Evolutionary conservation across 805 yeast species (phyloP), one percentile per base, ranked within the genome.

Genomic region (Saccharomycopsis selenospora): DNA sequence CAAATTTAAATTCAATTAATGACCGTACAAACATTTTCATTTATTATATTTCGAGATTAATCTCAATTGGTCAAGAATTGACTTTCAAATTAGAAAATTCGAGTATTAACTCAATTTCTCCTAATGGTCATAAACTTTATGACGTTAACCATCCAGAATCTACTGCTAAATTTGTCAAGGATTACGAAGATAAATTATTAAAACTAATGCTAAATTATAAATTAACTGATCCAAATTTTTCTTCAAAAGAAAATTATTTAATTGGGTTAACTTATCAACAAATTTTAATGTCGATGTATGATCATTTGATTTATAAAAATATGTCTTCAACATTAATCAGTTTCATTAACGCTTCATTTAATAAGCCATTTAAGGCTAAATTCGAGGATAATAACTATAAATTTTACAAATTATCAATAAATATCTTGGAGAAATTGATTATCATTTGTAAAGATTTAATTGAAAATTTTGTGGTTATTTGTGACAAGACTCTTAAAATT

Each of bases 211-310:
- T 59, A n/a, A 74, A 71, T 17, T 54, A 53, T 33, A 42, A 67
- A 72, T 44, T 71, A 66, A 17, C 59, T 69, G 50, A 63, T 68
- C 48, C 46, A 4, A 57, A 59, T 3, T 48, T 63, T 4, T 47
- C 56, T 3, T 56, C 72, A 1, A 66, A 66, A 51, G 73, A 68
- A 51, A 65, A 66, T 43, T 62, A 64, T 54, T 56, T 72, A 22
- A 56, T 73, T 14, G 67, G 70, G 2, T 66, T 76, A 14, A 69
- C 73, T 6, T 76, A 75, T 56, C 72, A 74, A 56, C 79, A 76
- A 54, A 57, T 75, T 27, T 56, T 74, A 38, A 71, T 75, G 72
- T 66, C 74, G 25, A 68, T 73, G 65, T 73, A 76, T 55, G 80
- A 76, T 54, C 73, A 69, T 52, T 65, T 75, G 24, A 74, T 75